Conservation (phyloP, 2,329 filamentous ascomycete species). For the Colletotrichum costaricense region DNA sequence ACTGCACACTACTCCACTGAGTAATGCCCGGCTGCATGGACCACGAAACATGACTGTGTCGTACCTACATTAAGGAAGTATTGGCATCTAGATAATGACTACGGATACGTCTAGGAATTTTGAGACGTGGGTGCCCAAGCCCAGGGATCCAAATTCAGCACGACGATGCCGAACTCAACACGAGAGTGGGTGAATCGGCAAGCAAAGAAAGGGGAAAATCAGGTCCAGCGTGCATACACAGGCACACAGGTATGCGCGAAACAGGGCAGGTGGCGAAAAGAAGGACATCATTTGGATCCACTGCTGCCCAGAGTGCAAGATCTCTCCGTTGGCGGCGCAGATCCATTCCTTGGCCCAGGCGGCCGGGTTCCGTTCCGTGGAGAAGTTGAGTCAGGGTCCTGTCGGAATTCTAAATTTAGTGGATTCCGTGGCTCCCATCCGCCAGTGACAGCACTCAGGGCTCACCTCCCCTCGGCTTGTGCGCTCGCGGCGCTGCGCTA, state of each 20-base stretch:
- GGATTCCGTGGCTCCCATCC: not conserved
- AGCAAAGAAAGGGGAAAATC: not conserved
- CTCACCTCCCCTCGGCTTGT: not conserved
- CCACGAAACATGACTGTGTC: not conserved
- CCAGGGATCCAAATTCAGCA: not conserved
- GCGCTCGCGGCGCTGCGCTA: not conserved
- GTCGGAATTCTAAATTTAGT: conserved; percentile 24
- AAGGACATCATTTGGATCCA: not conserved
- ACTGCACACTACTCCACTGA: not conserved
- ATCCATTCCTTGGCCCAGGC: conserved; percentile 5
- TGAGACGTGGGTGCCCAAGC: too few relatives aligned
- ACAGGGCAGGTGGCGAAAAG: conserved; percentile 3
- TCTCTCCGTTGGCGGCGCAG: conserved; percentile 10
- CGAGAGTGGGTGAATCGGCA: not conserved
- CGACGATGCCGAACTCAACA: not conserved
- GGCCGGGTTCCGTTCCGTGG: conserved; percentile 14
- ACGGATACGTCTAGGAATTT: not conserved
- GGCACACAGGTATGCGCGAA: not conserved
- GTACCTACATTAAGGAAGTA: not conserved
- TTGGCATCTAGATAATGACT: not conserved
- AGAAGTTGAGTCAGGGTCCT: not conserved
- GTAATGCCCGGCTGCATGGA: not conserved
- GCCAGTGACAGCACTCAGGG: not conserved
- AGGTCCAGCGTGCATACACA: not conserved
- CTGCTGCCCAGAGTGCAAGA: not conserved